phyloP scores from a whole-genome alignment of 108 stramenopile genomes.

The Nitzschia palea region DNA sequence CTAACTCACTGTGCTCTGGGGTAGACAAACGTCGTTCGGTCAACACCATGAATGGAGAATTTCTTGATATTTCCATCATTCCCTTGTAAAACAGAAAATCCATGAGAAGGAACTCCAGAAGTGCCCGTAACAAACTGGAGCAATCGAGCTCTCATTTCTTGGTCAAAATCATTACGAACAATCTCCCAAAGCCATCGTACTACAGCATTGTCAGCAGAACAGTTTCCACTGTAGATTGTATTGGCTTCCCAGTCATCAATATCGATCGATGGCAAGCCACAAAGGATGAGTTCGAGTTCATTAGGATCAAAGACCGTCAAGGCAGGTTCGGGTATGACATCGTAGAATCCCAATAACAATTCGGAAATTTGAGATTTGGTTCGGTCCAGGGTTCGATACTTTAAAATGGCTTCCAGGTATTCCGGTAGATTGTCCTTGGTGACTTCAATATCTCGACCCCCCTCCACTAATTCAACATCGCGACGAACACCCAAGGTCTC shows the following conservation, averaged over 20 bases:
- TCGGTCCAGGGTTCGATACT: slow-evolving; percentile 86
- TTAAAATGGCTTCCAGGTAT: slow-evolving; percentile 89
- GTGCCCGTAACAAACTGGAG: slow-evolving; percentile 97
- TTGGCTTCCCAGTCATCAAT: slow-evolving; percentile 90
- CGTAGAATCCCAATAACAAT: slow-evolving; percentile 93
- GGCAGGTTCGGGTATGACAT: slow-evolving; percentile 93
- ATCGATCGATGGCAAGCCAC: slow-evolving; percentile 94
- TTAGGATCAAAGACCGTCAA: slow-evolving; percentile 94
- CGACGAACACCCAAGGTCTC: slow-evolving; percentile 78
- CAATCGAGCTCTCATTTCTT: slow-evolving; percentile 92
- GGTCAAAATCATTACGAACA: slow-evolving; percentile 82
- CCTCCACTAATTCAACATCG: slow-evolving; percentile 84
- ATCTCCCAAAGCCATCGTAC: slow-evolving; percentile 97
- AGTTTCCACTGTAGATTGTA: slow-evolving; percentile 82
- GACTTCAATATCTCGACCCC: slow-evolving; percentile 83
- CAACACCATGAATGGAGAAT: slow-evolving; percentile 92
- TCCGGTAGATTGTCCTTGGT: slow-evolving; percentile 93
- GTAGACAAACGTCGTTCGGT: slow-evolving; percentile 54
- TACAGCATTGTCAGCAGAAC: slow-evolving; percentile 49
- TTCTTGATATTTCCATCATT: slow-evolving; percentile 92
- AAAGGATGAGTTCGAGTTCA: slow-evolving; percentile 96
- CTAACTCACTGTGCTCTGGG: slow-evolving; percentile 82
- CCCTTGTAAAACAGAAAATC: slow-evolving; percentile 93
- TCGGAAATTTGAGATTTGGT: slow-evolving; percentile 88
- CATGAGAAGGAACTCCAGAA: slow-evolving; percentile 91